Percentiles rank a stretch among this genome's conserved stretches.
Evolutionary conservation across 257 asterid species (phyloP).

Genomic region (Nicotiana tabacum): DNA sequence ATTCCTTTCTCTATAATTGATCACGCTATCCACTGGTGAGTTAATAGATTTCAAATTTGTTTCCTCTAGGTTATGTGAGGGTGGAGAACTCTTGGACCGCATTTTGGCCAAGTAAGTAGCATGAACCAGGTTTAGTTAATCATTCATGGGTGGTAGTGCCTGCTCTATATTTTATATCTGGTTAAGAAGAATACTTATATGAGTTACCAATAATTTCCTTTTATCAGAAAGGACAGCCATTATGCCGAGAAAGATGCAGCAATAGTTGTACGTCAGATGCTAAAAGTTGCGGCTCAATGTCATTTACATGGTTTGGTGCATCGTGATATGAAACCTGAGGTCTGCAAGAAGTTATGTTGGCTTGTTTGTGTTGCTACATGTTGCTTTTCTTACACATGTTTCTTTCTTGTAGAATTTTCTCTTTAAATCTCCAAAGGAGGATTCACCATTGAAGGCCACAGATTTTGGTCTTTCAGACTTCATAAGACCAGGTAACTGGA

Average conservation of each 20-base stretch:
- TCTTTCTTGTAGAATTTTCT: constrained; percentile 56
- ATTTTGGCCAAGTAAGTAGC: constrained; percentile 64
- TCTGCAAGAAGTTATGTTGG: constrained; percentile 18
- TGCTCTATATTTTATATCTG: background rate
- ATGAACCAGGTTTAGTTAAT: background rate
- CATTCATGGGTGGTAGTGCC: constrained; percentile 1
- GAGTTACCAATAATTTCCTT: constrained; percentile 5
- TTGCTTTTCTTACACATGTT: constrained; percentile 15
- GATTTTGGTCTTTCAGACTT: constrained; percentile 85
- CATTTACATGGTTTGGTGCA: constrained; percentile 85
- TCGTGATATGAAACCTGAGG: constrained; percentile 96
- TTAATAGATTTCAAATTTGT: background rate
- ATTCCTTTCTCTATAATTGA: background rate
- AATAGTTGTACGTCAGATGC: constrained; percentile 73
- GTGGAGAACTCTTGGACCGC: constrained; percentile 85
- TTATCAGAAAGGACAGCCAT: constrained; percentile 71
- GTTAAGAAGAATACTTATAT: background rate
- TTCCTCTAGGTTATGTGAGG: constrained; percentile 64
- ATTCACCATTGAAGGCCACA: constrained; percentile 61
- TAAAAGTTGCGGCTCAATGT: constrained; percentile 90
- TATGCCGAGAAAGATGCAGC: constrained; percentile 91
- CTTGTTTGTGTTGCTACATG: constrained; percentile 17
- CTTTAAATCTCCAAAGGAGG: constrained; percentile 46
- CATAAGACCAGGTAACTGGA: constrained; percentile 59
- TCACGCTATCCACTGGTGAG: background rate